Base-by-base conservation (phyloP, 192 early-diverging fungal species). In the Backusella parvicylindrica region DNA sequence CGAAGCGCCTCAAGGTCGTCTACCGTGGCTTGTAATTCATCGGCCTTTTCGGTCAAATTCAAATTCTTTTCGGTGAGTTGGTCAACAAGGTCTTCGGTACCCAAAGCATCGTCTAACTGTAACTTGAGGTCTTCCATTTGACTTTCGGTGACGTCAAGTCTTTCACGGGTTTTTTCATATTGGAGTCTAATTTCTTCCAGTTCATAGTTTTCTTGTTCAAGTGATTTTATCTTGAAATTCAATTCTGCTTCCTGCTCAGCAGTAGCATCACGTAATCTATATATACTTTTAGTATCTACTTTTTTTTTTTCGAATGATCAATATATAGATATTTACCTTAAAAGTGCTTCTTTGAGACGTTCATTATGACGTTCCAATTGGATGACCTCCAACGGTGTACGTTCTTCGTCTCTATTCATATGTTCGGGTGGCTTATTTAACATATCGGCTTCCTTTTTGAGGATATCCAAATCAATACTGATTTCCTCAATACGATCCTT, bases 1-100 rank as follows among this genome's bases (percentile, higher is more conserved):
- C 92, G 92, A 38, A 98, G 84, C 6, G 92, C 92, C 79, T 98
- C 96, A 28, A 98, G 84, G 76, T 94, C 96, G 65, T 95, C 95
- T 23, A 97, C 88, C 1, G 81, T 84, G 21, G 79, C 83, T 64
- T 90, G 89, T 86, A 94, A 81, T 74, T 97, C 93, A 68, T 96
- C 95, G 23, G 91, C 64, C 79, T 92, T 89, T 81, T 92, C 91
- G 47, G 84, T 90, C n/a, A 96, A 82, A 16, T 86, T 82, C 69
- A 97, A 79, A 80, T 98, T 98, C 84, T 92, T 93, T 26, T 92
- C 91, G 0, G 92, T 90, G 31, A 98, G 86, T 43, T 88, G 84
- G 70, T 93, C 92, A 13, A 96, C 89, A 83, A 97, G 85, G 66
- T 96, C 94, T 69, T 94, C 94, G 15, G 95, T 89, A 26, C 90